A percentile compares a stretch with the other conserved stretches of the same genome.
phyloP scores from a whole-genome alignment of 2,329 filamentous ascomycete species.

The Penicillium sp. region DNA sequence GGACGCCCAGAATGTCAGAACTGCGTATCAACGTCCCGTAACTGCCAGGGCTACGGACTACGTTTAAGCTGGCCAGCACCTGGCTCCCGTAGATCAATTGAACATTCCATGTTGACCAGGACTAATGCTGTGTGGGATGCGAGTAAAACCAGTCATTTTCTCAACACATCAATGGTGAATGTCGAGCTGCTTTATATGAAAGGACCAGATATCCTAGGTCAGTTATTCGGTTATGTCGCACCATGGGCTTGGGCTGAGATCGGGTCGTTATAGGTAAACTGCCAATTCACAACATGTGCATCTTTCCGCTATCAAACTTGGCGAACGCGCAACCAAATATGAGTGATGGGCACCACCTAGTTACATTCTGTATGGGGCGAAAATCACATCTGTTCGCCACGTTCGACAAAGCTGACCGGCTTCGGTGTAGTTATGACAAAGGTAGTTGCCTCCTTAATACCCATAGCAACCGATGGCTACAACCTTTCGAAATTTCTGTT shows the following conservation, averaged over 20 bases:
- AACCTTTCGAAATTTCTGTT: constrained; percentile 6
- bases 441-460: background rate
- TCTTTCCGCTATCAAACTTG: background rate
- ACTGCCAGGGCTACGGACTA: constrained; percentile 4
- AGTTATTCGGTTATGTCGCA: background rate
- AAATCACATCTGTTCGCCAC: background rate
- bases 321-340: background rate
- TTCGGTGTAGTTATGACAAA: background rate
- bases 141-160: background rate
- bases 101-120: background rate
- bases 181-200: background rate
- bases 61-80: constrained; percentile 6
- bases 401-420: background rate
- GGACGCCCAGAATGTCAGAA: background rate
- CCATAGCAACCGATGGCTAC: background rate
- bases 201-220: background rate
- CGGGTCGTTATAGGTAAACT: background rate
- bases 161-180: background rate
- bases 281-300: background rate
- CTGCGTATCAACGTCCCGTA: background rate
- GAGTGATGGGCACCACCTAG: background rate
- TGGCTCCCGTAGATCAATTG: constrained; percentile 1
- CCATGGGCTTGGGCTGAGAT: background rate
- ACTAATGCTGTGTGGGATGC: background rate
- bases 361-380: background rate